phyloP scores from a whole-genome alignment of 352 stramenopile species.

The Salisapilia sapeloensis region DNA sequence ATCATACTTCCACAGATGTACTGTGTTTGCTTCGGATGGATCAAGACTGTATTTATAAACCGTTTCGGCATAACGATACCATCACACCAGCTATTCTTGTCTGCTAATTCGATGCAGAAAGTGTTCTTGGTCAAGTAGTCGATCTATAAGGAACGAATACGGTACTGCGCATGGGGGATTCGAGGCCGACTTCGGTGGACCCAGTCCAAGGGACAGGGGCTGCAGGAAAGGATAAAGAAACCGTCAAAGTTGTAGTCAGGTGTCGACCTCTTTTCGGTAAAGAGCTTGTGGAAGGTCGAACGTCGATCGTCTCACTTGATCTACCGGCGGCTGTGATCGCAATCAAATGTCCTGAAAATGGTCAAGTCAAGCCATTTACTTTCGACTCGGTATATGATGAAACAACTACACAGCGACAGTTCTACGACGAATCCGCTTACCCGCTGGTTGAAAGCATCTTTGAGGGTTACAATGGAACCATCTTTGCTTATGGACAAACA shows the following conservation, averaged over 20 bases:
- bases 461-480: slow-evolving; percentile 84
- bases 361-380: slow-evolving; percentile 74
- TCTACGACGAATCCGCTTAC: slow-evolving; percentile 77
- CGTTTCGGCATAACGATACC: no score
- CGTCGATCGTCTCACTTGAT: slow-evolving; percentile 71
- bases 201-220: no score
- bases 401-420: slow-evolving; percentile 62
- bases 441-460: slow-evolving; percentile 83
- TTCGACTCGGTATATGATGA: slow-evolving; percentile 87
- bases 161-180: no score
- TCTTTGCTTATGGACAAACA: slow-evolving; percentile 84
- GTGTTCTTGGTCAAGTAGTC: no score
- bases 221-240: slow-evolving; percentile 58
- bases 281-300: slow-evolving; percentile 63
- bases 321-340: slow-evolving; percentile 35
- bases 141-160: no score
- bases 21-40: no score
- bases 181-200: slow-evolving; percentile 1
- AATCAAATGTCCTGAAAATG: slow-evolving; percentile 63
- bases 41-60: no score
- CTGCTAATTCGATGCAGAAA: no score
- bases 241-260: slow-evolving; percentile 80
- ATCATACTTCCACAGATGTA: no score
- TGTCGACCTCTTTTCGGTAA: slow-evolving; percentile 77
- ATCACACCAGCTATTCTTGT: neutral